Percentiles rank a stretch among this genome's conserved stretches.
Conservation (phyloP, 2,329 filamentous ascomycete genomes). For the Hymenoscyphus albidus region DNA sequence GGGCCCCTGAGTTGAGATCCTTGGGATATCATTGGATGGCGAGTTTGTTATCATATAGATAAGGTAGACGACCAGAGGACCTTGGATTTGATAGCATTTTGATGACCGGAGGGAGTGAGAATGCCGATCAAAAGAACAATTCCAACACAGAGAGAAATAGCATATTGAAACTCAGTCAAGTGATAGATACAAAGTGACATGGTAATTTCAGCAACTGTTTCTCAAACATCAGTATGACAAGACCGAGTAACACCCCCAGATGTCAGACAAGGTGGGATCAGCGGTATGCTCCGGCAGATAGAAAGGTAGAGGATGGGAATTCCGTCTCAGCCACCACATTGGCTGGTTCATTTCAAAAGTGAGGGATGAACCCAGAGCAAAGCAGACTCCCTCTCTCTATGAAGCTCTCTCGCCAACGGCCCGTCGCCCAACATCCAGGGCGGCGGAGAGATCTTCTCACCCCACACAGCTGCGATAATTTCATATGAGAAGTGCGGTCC, state of each 20-base stretch:
- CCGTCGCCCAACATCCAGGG: background rate
- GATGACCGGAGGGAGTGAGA: background rate
- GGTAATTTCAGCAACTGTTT: background rate
- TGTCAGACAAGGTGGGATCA: background rate
- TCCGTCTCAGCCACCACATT: constrained; percentile 1
- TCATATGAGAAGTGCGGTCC: background rate
- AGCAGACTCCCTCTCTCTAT: background rate
- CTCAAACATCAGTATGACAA: background rate
- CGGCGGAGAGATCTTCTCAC: background rate
- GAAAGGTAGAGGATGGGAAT: background rate
- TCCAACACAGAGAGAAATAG: background rate
- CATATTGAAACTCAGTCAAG: background rate
- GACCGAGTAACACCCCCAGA: background rate
- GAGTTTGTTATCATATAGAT: background rate
- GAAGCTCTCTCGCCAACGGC: background rate
- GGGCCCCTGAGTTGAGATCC: background rate
- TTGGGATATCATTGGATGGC: background rate
- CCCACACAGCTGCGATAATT: background rate
- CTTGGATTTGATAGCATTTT: background rate
- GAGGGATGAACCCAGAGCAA: background rate
- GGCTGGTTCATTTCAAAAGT: background rate
- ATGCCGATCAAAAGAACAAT: background rate
- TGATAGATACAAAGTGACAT: background rate
- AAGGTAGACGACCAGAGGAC: background rate
- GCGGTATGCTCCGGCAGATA: background rate